These are phyloP conservation scores for Perkinsus olseni DNA, from an alignment of 169 alveolate genomes.

Conservation along the genomic window DNA sequence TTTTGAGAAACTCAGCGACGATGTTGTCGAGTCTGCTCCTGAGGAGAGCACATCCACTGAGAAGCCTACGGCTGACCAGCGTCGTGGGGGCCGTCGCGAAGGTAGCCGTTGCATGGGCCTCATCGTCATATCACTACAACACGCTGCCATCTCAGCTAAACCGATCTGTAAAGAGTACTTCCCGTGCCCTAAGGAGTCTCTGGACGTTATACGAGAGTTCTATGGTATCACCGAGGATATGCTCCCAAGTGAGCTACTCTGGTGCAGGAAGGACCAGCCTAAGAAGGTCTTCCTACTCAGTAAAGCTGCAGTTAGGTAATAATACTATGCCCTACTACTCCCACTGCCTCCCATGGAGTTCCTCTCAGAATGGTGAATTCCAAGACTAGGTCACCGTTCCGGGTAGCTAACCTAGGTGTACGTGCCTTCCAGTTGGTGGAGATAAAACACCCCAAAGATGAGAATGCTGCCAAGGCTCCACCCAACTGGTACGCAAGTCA, in stretches of 20 bases:
- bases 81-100: background rate
- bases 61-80: background rate
- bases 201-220: background rate
- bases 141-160: background rate
- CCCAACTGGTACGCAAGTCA: background rate
- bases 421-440: background rate
- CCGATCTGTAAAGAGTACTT: background rate
- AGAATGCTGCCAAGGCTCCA: background rate
- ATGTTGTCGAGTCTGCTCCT: background rate
- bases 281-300: background rate
- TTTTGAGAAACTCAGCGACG: slow-evolving; percentile 32
- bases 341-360: background rate
- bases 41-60: background rate
- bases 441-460: background rate
- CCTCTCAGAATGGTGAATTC: background rate
- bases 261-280: background rate
- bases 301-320: background rate
- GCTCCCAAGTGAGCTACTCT: background rate
- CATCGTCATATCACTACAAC: too few species aligned
- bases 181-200: background rate
- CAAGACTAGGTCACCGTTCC: background rate
- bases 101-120: background rate
- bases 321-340: background rate
- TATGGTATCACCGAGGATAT: background rate
- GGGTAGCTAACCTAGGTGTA: background rate